phyloP scores from a whole-genome alignment of 2,329 filamentous ascomycete genomes.

The Colletotrichum noveboracense region DNA sequence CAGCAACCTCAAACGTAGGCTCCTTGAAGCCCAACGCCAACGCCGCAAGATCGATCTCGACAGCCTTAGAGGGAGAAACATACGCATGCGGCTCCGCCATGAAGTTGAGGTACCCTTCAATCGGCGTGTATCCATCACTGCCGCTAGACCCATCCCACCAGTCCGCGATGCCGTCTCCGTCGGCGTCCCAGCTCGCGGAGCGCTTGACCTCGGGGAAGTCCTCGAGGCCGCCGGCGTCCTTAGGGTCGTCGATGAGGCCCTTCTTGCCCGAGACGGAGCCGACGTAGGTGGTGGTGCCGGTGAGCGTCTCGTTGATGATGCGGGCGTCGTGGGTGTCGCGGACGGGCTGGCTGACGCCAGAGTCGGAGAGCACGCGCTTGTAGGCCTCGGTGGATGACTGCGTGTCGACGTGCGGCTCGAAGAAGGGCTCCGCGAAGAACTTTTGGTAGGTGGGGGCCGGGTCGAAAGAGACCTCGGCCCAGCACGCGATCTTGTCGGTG shows the following conservation, averaged over 20 bases:
- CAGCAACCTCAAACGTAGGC: constrained; percentile 20
- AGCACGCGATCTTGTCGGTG: constrained; percentile 32
- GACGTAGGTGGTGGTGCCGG: constrained; percentile 31
- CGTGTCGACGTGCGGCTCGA: constrained; percentile 32
- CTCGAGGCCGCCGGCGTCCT: constrained; percentile 37
- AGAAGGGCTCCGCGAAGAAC: constrained; percentile 33
- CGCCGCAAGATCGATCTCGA: constrained; percentile 28
- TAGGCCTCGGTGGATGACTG: constrained; percentile 36
- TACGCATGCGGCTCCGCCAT: constrained; percentile 38
- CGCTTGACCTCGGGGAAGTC: constrained; percentile 31
- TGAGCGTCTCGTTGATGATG: constrained; percentile 34
- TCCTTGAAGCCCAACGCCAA: constrained; percentile 27
- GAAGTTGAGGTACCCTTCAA: constrained; percentile 39
- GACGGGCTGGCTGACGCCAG: constrained; percentile 33
- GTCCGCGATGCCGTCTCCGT: constrained; percentile 37
- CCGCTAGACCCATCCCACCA: constrained; percentile 39
- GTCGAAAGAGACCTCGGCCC: constrained; percentile 31
- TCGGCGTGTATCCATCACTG: constrained; percentile 32
- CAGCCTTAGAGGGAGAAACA: constrained; percentile 27
- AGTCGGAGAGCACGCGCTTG: constrained; percentile 37
- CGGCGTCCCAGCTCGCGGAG: constrained; percentile 32
- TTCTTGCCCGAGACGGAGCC: constrained; percentile 32
- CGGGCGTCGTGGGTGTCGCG: constrained; percentile 36
- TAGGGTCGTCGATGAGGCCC: constrained; percentile 37
- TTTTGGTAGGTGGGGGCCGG: constrained; percentile 32